Percentiles rank a stretch among this genome's conserved stretches.
These are phyloP conservation scores for Penicillium sp. DNA, from an alignment of 2,329 filamentous ascomycete genomes.

Conservation along the genomic window DNA sequence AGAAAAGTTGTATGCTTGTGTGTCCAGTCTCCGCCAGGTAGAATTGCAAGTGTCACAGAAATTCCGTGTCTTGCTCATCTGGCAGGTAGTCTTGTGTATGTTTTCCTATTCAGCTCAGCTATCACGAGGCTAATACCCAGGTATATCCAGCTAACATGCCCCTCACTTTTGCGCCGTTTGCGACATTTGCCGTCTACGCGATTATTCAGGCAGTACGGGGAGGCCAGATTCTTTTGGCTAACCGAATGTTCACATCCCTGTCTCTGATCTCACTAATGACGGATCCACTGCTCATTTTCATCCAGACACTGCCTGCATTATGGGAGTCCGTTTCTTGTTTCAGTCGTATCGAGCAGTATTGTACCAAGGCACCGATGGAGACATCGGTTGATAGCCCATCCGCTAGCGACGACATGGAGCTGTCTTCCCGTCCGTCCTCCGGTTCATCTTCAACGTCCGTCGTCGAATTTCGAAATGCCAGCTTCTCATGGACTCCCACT, in stretches of 20 bases:
- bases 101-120: background rate
- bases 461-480: constrained; percentile 36
- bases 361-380: constrained; percentile 9
- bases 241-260: constrained; percentile 33
- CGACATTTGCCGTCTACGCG: constrained; percentile 30
- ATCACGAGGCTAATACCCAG: background rate
- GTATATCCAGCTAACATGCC: constrained; percentile 18
- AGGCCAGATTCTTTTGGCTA: constrained; percentile 25
- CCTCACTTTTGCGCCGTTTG: constrained; percentile 36
- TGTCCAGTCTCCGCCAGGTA: constrained; percentile 29
- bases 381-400: background rate
- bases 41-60: constrained; percentile 19
- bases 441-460: background rate
- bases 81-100: constrained; percentile 18
- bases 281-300: constrained; percentile 28
- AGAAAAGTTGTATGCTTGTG: constrained; percentile 31
- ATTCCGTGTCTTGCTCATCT: constrained; percentile 23
- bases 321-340: constrained; percentile 47
- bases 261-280: constrained; percentile 35
- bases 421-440: constrained; percentile 22
- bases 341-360: constrained; percentile 47
- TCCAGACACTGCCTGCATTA: constrained; percentile 38
- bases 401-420: constrained; percentile 1
- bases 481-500: constrained; percentile 23
- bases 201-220: constrained; percentile 22